These are phyloP conservation scores for Candida taoyuanica DNA, from an alignment of 805 yeast species.

Conservation along the genomic window DNA sequence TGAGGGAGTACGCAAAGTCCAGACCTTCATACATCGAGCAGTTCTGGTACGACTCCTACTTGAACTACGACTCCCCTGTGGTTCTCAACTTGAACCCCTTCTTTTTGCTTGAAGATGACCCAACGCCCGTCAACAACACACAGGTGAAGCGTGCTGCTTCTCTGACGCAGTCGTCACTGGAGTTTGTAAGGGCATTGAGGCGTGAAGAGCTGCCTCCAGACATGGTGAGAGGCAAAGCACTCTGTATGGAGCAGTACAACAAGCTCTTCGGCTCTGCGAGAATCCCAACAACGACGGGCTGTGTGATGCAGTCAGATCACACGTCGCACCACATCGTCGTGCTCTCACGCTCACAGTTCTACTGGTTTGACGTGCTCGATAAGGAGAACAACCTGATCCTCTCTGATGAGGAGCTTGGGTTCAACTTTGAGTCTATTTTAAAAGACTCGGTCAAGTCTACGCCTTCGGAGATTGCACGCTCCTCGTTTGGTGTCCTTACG, in stretches of 20 bases:
- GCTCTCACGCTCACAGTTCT: conserved; percentile 79
- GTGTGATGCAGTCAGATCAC: conserved; percentile 78
- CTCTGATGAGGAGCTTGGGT: conserved; percentile 67
- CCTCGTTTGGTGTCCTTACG: conserved; percentile 85
- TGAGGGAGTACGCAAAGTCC: conserved; percentile 55
- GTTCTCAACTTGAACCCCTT: conserved; percentile 91
- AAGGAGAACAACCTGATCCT: conserved; percentile 63
- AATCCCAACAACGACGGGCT: conserved; percentile 77
- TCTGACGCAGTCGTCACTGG: conserved; percentile 67
- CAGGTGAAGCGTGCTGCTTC: conserved; percentile 82
- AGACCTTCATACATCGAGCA: conserved; percentile 85
- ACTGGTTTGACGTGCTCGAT: conserved; percentile 92
- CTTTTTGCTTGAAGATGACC: conserved; percentile 87
- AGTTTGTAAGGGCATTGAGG: conserved; percentile 76
- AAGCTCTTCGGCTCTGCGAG: conserved; percentile 84
- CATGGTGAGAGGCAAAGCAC: conserved; percentile 54
- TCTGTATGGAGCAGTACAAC: conserved; percentile 90
- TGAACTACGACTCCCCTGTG: conserved; percentile 83
- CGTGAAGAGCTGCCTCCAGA: conserved; percentile 73
- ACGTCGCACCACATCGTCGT: conserved; percentile 78
- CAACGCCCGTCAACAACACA: conserved; percentile 45
- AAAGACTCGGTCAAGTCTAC: conserved; percentile 56
- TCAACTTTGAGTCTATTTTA: conserved; percentile 71
- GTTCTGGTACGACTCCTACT: conserved; percentile 89
- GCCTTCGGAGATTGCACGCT: conserved; percentile 64